Conservation (phyloP, 2,329 filamentous ascomycete species). For the Dothistroma septosporum region DNA sequence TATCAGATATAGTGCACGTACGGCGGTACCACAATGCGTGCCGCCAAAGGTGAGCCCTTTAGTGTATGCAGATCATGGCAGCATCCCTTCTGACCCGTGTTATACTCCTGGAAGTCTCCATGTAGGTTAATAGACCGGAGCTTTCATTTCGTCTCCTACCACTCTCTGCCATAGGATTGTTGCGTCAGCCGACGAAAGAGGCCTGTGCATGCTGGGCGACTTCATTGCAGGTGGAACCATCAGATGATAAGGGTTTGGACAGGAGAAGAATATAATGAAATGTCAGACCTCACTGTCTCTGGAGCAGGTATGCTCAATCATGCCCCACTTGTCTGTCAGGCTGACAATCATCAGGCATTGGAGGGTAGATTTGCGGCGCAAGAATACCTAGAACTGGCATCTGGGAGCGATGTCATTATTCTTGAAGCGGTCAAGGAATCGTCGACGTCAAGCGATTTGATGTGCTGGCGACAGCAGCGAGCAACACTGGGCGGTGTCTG, state of each 20-base stretch:
- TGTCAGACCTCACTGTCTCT: conserved; percentile 10
- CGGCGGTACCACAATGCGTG: neutral
- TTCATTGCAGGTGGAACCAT: too few relatives aligned
- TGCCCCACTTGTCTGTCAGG: neutral
- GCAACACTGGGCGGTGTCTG: conserved; percentile 60
- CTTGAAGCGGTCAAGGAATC: conserved; percentile 13
- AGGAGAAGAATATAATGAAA: neutral
- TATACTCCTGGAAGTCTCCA: neutral
- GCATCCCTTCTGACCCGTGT: neutral
- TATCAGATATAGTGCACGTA: neutral
- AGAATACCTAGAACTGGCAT: conserved; percentile 9
- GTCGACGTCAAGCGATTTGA: neutral
- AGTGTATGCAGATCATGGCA: neutral
- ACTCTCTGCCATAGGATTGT: neutral
- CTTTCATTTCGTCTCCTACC: neutral
- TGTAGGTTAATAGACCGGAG: neutral
- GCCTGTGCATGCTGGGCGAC: neutral
- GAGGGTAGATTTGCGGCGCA: conserved; percentile 13
- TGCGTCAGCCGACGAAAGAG: neutral
- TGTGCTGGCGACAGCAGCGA: neutral
- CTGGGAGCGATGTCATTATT: conserved; percentile 5
- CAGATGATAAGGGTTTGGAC: neutral
- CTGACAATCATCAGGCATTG: conserved; percentile 6
- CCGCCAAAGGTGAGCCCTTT: neutral
- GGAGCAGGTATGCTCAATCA: conserved; percentile 5